phyloP scores from a whole-genome alignment of 1,284 basidiomycete species.

The Puccinia horiana region DNA sequence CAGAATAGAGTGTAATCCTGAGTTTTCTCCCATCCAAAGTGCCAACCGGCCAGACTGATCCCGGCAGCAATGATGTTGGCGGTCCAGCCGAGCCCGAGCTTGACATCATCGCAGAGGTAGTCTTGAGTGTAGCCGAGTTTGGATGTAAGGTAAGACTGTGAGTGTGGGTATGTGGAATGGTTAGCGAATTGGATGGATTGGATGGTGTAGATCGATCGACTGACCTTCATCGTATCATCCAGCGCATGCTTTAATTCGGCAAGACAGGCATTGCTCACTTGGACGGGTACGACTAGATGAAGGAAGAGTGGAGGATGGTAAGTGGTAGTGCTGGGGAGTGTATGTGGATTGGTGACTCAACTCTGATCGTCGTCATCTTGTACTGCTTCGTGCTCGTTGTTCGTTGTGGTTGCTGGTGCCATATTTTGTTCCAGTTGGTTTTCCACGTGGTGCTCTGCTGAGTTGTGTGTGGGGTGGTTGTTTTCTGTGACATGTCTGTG shows the following conservation, averaged over 20 bases:
- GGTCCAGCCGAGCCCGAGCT: slow-evolving; percentile 35
- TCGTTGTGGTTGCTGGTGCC: too few species aligned
- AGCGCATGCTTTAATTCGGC: slow-evolving; percentile 46
- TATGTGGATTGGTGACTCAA: too few species aligned
- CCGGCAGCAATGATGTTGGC: slow-evolving; percentile 32
- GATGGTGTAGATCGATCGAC: not conserved
- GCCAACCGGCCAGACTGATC: slow-evolving; percentile 46
- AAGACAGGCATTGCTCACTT: slow-evolving; percentile 48
- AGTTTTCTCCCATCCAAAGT: slow-evolving; percentile 48
- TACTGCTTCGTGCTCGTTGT: not conserved
- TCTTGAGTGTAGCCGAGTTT: slow-evolving; percentile 30
- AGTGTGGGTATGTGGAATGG: not conserved
- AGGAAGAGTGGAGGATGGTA: not conserved
- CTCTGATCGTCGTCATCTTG: slow-evolving; percentile 4
- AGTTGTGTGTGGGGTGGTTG: too few species aligned
- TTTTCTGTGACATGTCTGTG: too few species aligned
- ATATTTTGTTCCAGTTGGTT: too few species aligned
- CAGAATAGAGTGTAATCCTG: slow-evolving; percentile 14
- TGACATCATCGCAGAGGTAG: slow-evolving; percentile 35
- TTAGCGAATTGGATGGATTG: not conserved
- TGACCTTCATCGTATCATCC: slow-evolving; percentile 45
- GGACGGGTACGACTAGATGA: slow-evolving; percentile 23
- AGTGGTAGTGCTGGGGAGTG: not conserved
- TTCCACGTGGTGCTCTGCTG: too few species aligned
- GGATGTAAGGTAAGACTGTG: slow-evolving; percentile 17